These are phyloP conservation scores for Penicillium brasilianum DNA, from an alignment of 2,329 filamentous ascomycete genomes.

Conservation along the genomic window DNA sequence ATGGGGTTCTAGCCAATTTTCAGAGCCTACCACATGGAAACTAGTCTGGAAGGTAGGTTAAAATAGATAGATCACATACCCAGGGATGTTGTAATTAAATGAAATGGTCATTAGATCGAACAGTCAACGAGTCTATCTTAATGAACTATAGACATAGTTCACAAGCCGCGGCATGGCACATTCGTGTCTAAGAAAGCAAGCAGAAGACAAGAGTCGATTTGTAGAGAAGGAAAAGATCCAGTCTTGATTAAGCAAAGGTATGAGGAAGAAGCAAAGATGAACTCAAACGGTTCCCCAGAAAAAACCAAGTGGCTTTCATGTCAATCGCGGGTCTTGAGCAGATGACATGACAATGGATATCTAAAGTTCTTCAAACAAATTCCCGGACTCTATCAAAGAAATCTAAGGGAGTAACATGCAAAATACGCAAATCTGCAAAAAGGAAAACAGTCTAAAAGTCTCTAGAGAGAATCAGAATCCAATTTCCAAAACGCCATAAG, in stretches of 20 bases:
- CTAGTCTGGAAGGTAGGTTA: too few species aligned
- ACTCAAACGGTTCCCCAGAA: neutral
- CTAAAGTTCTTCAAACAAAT: constrained; percentile 15
- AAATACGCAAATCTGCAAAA: constrained; percentile 1
- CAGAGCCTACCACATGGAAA: neutral
- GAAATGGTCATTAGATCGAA: too few species aligned
- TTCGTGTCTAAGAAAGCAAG: neutral
- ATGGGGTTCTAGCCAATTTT: neutral
- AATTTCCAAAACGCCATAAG: constrained; percentile 13
- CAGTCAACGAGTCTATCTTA: too few species aligned
- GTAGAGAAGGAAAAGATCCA: neutral
- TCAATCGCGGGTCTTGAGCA: constrained; percentile 4
- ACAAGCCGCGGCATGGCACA: neutral
- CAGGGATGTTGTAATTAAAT: too few species aligned
- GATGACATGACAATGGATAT: constrained; percentile 23
- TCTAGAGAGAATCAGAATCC: neutral
- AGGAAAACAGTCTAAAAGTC: constrained; percentile 15
- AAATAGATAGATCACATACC: too few species aligned
- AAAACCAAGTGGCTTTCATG: constrained; percentile 15
- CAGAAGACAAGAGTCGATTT: neutral
- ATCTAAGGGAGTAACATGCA: constrained; percentile 12
- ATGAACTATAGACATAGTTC: too few species aligned
- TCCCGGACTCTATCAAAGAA: constrained; percentile 17
- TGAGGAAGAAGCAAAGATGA: neutral
- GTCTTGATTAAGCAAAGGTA: neutral